Evolutionary conservation across 2,329 filamentous ascomycete species (phyloP).

Genomic region (Aspergillus hiratsukae): DNA sequence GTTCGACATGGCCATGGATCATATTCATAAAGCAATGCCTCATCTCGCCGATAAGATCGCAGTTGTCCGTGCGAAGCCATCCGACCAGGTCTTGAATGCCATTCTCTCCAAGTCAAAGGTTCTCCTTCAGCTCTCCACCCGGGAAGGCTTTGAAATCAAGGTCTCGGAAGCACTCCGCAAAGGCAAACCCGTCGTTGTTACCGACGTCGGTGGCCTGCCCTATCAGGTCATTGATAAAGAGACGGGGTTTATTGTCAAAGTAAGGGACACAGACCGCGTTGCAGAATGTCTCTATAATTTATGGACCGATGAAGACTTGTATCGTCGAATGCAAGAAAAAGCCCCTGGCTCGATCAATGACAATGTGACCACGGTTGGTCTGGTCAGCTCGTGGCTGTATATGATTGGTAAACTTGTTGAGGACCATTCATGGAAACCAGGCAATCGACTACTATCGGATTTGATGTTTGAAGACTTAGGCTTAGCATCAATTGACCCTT

Average conservation of each 20-base stretch:
- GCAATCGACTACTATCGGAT: neutral
- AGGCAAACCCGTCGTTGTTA: conserved; percentile 72
- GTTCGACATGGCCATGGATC: conserved; percentile 66
- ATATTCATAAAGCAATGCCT: conserved; percentile 60
- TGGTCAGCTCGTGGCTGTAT: neutral
- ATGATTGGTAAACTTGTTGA: neutral
- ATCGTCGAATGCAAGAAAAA: conserved; percentile 61
- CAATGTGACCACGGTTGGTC: conserved; percentile 73
- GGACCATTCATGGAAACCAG: neutral
- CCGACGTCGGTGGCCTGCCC: conserved; percentile 71
- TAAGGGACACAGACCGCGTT: conserved; percentile 65
- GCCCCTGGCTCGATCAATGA: conserved; percentile 67
- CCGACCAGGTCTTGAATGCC: conserved; percentile 74
- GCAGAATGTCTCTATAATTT: conserved; percentile 63
- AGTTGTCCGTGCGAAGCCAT: conserved; percentile 72
- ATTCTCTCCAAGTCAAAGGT: conserved; percentile 68
- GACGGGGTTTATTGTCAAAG: conserved; percentile 69
- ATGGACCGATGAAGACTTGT: conserved; percentile 61
- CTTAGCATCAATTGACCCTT: neutral
- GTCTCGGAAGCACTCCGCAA: conserved; percentile 79
- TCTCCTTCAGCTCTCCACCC: conserved; percentile 72
- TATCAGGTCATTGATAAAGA: conserved; percentile 68
- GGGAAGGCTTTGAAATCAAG: conserved; percentile 83
- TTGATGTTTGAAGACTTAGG: neutral
- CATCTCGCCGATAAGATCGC: conserved; percentile 62